Base-by-base conservation (phyloP, 306 rosid species). In the Sindora glabra region DNA sequence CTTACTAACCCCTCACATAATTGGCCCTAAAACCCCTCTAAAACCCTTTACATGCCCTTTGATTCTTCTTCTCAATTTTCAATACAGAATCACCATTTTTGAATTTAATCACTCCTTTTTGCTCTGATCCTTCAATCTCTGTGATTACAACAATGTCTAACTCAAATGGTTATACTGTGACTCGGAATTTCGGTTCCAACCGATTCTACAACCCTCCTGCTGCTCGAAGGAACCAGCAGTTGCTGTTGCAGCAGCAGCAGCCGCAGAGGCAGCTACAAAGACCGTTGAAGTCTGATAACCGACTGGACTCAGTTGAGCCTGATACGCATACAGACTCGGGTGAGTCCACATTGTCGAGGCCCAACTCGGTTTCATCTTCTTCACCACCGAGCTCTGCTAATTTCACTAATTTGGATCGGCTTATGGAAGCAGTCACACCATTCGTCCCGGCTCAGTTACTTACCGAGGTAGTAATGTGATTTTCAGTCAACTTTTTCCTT, bases 61-160 rank as follows among this genome's bases (percentile, higher is more conserved):
- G 19, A 10, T 23, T 42, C 14, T 11, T 15, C 22, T 5, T 9
- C 29, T 10, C 5, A 48, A 58, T 18, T 39, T 15, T 5, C 72
- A 45, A 12, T 49, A 5, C 39, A 8, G 5, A 5, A 5, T 10
- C 13, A 1, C 0, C 10, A 44, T 24, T 33, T 25, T 5, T 5
- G 3, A 57, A 33, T 36, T 37, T 5, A n/a, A 56, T 55, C 37
- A 32, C 24, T 38, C 13, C 25, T 6, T 5, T 6, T 25, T 33
- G 2, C 17, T 19, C 62, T 48, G 41, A 14, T 52, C 68, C 52
- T 17, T 23, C 38, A 42, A 48, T 36, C 26, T 18, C 48, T 25
- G 8, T 52, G 16, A 26, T 62, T 23, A 30, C 39, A 16, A 46
- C 16, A 73, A 80, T 75, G 85, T 64, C 79, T 21, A 75, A 75